Percentiles rank a stretch among this genome's conserved stretches.
Evolutionary conservation across 495 filamentous ascomycete genomes (phyloP).

Genomic region (Lophiostoma macrostomum): DNA sequence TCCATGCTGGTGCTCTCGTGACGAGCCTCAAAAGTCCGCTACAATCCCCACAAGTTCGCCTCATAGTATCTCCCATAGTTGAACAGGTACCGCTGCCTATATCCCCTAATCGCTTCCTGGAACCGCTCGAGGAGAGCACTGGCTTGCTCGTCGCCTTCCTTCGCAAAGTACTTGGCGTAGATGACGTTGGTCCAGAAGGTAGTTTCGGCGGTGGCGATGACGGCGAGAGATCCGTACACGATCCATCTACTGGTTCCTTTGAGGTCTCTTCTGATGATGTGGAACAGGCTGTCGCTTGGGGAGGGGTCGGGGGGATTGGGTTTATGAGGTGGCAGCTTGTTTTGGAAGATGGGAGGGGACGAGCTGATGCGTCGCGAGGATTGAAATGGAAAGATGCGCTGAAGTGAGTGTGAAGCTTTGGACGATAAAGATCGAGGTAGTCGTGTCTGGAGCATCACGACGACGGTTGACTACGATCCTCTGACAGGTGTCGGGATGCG

Average conservation of each 20-base stretch:
- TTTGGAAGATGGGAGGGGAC: background rate
- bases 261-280: background rate
- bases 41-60: too few relatives aligned
- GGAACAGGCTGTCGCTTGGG: constrained; percentile 16
- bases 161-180: constrained; percentile 10
- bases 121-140: background rate
- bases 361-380: background rate
- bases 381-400: too few relatives aligned
- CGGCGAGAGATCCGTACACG: constrained; percentile 5
- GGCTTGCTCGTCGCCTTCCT: background rate
- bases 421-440: too few relatives aligned
- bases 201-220: constrained; percentile 2
- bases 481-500: too few relatives aligned
- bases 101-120: background rate
- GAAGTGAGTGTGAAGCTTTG: too few relatives aligned
- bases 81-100: background rate
- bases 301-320: background rate
- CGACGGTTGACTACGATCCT: too few relatives aligned
- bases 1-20: too few relatives aligned
- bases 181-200: constrained; percentile 25
- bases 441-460: too few relatives aligned
- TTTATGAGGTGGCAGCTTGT: background rate
- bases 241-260: constrained; percentile 1
- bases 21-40: too few relatives aligned
- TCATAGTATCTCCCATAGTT: too few relatives aligned